Base-by-base conservation (phyloP, 805 yeast species). In the Cyberlindnera saturnus region DNA sequence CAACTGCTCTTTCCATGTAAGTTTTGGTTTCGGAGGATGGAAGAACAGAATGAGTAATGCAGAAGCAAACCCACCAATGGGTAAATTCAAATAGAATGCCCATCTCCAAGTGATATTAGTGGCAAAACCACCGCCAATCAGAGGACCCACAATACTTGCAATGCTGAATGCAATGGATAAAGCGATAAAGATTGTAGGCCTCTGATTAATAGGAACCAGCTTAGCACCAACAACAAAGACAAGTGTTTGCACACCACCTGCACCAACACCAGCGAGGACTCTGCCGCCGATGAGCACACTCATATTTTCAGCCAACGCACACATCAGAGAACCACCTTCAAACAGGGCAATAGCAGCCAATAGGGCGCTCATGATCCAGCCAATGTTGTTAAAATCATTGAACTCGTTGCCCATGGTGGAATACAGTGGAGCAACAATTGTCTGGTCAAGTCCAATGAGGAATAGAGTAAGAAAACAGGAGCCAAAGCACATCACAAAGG, bases 191-290 rank as follows among this genome's bases (percentile, higher is more conserved):
- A 42, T 39, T 8, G 36, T 17, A 48, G 51, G 34, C 42, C 67
- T 49, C 36, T 53, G 56, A 29, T 55, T 42, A 0, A 72, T 67
- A 6, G 66, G 58, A 1, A 72, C 70, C 32, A 53, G 18, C 51
- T 81, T 86, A 3, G 83, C 70, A 11, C 74, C 64, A 20, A 83
- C 75, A 28, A 82, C 75, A 46, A 74, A 68, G 5, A 72, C 74
- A 60, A 80, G 63, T 1, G 81, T 66, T 51, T 76, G 80, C 37
- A 82, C 71, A 23, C 85, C 85, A 32, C 85, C 82, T 10, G 81
- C 88, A n/a, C 90, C 91, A 30, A 79, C 55, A 42, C 93, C 93
- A 41, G 79, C 78, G 18, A 84, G 65, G 5, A 77, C 81, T 51
- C 95, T 70, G 1, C 88, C 90, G 5, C 81, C 87, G 46, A 84